Evolutionary conservation across 2,329 filamentous ascomycete species (phyloP).

Genomic region (Plectosphaerella cucumerina): DNA sequence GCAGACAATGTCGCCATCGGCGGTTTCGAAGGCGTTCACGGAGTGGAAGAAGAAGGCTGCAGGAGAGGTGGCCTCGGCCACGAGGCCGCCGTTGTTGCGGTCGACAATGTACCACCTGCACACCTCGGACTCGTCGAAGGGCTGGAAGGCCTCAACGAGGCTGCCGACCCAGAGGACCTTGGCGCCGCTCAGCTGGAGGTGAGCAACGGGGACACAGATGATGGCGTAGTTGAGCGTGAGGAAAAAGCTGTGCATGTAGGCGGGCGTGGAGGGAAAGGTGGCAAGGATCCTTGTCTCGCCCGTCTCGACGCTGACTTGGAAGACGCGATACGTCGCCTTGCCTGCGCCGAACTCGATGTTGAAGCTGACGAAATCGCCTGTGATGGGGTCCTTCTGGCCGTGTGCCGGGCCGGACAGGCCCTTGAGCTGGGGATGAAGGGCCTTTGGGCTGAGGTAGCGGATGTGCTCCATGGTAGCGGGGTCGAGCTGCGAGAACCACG

Average conservation of each 20-base stretch:
- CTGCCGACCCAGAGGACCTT: constrained; percentile 63
- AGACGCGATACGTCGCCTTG: constrained; percentile 63
- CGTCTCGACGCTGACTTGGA: constrained; percentile 58
- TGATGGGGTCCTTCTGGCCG: constrained; percentile 64
- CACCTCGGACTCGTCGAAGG: constrained; percentile 52
- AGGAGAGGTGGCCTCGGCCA: constrained; percentile 63
- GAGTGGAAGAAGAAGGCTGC: constrained; percentile 78
- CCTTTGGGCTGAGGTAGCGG: constrained; percentile 52
- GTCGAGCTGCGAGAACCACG: constrained; percentile 57
- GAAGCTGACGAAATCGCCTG: constrained; percentile 76
- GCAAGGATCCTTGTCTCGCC: constrained; percentile 69
- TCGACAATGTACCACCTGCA: constrained; percentile 75
- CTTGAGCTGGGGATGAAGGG: constrained; percentile 63
- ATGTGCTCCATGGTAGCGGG: constrained; percentile 69
- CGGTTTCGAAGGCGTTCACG: constrained; percentile 71
- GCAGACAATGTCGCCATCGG: constrained; percentile 49
- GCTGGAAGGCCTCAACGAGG: constrained; percentile 62
- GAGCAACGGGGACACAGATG: constrained; percentile 67
- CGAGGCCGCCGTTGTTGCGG: constrained; percentile 57
- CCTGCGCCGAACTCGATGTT: constrained; percentile 60
- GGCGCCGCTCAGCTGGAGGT: constrained; percentile 52
- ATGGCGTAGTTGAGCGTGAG: constrained; percentile 67
- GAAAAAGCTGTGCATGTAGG: constrained; percentile 83
- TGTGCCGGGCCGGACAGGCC: constrained; percentile 69
- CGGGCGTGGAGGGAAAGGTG: constrained; percentile 52